A percentile compares a stretch with the other conserved stretches of the same genome.
phyloP scores from a whole-genome alignment of 768 basidiomycete genomes.

The Pleurotus djamor region DNA sequence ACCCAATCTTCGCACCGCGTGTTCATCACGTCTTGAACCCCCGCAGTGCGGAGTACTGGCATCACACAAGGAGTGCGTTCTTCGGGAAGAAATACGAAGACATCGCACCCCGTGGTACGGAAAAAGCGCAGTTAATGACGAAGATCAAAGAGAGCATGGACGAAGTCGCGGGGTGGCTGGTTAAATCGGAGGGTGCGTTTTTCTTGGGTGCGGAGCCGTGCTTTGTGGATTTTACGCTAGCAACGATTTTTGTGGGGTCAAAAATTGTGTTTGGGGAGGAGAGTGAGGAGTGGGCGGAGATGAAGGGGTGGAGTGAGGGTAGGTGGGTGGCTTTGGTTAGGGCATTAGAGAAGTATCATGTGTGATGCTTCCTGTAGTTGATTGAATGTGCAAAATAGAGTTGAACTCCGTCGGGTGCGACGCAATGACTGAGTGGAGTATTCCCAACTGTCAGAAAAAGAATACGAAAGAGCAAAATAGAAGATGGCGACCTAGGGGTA shows the following conservation, averaged over 20 bases:
- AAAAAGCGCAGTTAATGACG: background rate
- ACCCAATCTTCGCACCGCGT: background rate
- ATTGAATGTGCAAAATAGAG: too few species aligned
- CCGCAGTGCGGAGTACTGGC: background rate
- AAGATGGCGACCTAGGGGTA: too few species aligned
- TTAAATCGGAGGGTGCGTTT: background rate
- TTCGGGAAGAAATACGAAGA: constrained; percentile 1
- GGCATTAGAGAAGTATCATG: background rate
- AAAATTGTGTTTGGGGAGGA: background rate
- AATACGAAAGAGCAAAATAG: too few species aligned
- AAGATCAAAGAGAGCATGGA: background rate
- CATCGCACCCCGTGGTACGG: background rate
- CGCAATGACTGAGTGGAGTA: too few species aligned
- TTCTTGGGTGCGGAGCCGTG: background rate
- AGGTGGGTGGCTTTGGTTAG: background rate
- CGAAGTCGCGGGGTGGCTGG: background rate
- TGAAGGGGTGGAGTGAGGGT: background rate
- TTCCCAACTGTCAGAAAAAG: too few species aligned
- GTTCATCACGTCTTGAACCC: background rate
- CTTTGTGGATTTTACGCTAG: constrained; percentile 1
- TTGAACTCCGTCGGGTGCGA: too few species aligned
- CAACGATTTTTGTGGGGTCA: background rate
- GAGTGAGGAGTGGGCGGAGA: background rate
- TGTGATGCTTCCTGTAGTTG: too few species aligned
- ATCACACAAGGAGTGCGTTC: background rate